A percentile compares a stretch with the other conserved stretches of the same genome.
phyloP scores from a whole-genome alignment of 192 early-diverging fungal species.

The Umbelopsis isabellina region DNA sequence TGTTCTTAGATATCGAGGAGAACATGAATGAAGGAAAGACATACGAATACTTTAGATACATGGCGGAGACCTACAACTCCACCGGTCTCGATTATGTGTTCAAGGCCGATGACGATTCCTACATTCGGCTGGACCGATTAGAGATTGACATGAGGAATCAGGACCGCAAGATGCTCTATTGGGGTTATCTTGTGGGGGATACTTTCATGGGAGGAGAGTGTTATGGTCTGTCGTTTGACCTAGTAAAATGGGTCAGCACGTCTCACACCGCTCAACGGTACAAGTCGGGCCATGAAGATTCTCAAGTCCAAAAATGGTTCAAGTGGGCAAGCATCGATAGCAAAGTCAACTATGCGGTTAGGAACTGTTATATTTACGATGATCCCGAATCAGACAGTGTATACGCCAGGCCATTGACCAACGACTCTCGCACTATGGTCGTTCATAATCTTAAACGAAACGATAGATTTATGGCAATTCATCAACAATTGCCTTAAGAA shows the following conservation, averaged over 20 bases:
- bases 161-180: slow-evolving; percentile 34
- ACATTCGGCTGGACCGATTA: slow-evolving; percentile 37
- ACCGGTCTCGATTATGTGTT: slow-evolving; percentile 35
- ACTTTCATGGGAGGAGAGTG: slow-evolving; percentile 40
- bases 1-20: slow-evolving; percentile 38
- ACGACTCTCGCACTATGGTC: slow-evolving; percentile 27
- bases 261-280: slow-evolving; percentile 24
- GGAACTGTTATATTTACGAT: slow-evolving; percentile 34
- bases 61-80: slow-evolving; percentile 21
- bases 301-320: slow-evolving; percentile 41
- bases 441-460: slow-evolving; percentile 32
- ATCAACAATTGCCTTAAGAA: slow-evolving; percentile 20
- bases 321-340: slow-evolving; percentile 26
- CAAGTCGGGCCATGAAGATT: slow-evolving; percentile 37
- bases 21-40: slow-evolving; percentile 47
- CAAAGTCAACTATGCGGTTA: slow-evolving; percentile 32
- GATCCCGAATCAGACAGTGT: slow-evolving; percentile 30
- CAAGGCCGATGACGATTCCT: slow-evolving; percentile 44
- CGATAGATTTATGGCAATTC: slow-evolving; percentile 27
- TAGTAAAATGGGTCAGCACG: slow-evolving; percentile 31
- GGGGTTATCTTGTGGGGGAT: slow-evolving; percentile 35
- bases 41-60: slow-evolving; percentile 37
- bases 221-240: slow-evolving; percentile 37
- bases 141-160: slow-evolving; percentile 32
- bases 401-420: slow-evolving; percentile 28